Conservation (phyloP, 2,329 filamentous ascomycete species). For the Fusarium goolgardi region DNA sequence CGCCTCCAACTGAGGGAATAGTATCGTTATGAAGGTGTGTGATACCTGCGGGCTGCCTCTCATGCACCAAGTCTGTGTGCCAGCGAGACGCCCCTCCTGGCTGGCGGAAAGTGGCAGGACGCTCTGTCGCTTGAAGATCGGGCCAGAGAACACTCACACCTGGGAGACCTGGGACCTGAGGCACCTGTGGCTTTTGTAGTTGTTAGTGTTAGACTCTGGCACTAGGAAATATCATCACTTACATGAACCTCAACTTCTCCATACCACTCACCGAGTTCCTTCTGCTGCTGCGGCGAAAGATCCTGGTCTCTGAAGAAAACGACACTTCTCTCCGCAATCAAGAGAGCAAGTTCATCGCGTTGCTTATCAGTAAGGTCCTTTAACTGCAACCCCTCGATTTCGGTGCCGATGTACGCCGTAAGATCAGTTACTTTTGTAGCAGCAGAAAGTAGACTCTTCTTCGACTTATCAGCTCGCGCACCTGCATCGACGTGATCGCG, state of each 20-base stretch:
- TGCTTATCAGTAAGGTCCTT: constrained; percentile 70
- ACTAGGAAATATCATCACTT: constrained; percentile 40
- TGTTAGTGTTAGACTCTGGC: rapidly evolving
- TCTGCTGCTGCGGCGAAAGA: constrained; percentile 71
- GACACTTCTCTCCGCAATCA: constrained; percentile 72
- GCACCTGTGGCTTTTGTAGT: constrained; percentile 70
- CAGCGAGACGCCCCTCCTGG: constrained; percentile 75
- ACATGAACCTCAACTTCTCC: constrained; percentile 77
- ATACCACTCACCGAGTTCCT: constrained; percentile 70
- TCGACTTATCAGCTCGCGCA: constrained; percentile 72
- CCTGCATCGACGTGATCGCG: constrained; percentile 71
- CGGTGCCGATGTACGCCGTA: constrained; percentile 71
- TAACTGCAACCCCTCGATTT: constrained; percentile 72
- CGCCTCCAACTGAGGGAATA: constrained; percentile 72
- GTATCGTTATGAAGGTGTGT: constrained; percentile 78
- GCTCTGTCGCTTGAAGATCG: constrained; percentile 71
- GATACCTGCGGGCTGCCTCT: constrained; percentile 75
- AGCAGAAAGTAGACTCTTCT: constrained; percentile 69
- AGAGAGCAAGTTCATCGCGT: constrained; percentile 69
- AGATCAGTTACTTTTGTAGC: constrained; percentile 73
- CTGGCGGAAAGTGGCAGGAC: constrained; percentile 69
- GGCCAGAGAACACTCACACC: constrained; percentile 79
- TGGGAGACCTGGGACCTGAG: constrained; percentile 74
- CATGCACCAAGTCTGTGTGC: constrained; percentile 79
- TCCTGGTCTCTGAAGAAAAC: constrained; percentile 76